These are phyloP conservation scores for Linum tenue DNA, from an alignment of 345 rosid genomes.

Conservation along the genomic window DNA sequence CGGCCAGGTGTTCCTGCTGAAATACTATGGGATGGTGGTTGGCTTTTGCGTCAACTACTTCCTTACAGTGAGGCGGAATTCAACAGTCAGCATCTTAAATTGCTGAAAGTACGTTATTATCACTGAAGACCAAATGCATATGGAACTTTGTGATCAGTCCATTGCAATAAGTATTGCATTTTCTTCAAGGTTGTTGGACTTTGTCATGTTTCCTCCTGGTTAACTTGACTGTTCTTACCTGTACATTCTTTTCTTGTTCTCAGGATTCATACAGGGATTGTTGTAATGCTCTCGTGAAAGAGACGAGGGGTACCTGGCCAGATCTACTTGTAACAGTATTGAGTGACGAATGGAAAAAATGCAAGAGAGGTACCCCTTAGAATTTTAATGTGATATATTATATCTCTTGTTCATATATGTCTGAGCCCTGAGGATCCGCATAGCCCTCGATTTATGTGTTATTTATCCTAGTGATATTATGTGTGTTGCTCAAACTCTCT, in stretches of 20 bases:
- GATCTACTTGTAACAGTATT: constrained; percentile 65
- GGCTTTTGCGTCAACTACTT: constrained; percentile 95
- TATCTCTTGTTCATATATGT: not conserved
- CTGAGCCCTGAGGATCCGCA: too few relatives aligned
- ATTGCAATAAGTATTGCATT: too few relatives aligned
- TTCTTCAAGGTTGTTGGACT: too few relatives aligned
- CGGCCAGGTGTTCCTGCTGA: constrained; percentile 85
- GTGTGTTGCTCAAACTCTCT: constrained; percentile 8
- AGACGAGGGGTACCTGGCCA: constrained; percentile 74
- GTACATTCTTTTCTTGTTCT: constrained; percentile 7
- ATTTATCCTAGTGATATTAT: constrained; percentile 5
- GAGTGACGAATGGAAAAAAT: constrained; percentile 85
- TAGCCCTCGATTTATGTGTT: too few relatives aligned
- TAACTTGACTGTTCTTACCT: not conserved
- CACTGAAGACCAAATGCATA: too few relatives aligned
- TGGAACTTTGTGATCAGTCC: too few relatives aligned
- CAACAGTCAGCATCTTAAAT: constrained; percentile 59
- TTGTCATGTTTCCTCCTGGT: not conserved
- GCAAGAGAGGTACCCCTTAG: constrained; percentile 71
- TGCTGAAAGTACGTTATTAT: constrained; percentile 46
- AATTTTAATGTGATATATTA: constrained; percentile 8
- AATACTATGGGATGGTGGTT: constrained; percentile 92
- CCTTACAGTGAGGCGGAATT: constrained; percentile 85
- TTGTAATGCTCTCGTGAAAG: constrained; percentile 36
- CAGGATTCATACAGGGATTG: constrained; percentile 71